Evolutionary conservation across 495 filamentous ascomycete genomes (phyloP).

Genomic region (Aspergillus nanangensis): DNA sequence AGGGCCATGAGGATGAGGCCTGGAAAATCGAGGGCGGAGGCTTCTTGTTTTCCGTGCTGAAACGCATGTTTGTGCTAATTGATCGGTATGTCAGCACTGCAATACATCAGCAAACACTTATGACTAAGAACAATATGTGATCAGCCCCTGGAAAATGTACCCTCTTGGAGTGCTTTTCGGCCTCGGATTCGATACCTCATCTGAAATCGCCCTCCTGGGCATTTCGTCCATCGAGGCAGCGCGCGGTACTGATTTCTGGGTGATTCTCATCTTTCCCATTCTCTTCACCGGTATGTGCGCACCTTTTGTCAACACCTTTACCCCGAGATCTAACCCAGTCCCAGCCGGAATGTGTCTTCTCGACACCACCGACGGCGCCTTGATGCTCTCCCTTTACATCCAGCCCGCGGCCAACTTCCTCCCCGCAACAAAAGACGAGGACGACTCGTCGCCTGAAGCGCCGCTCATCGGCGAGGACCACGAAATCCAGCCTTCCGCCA

Average conservation of each 20-base stretch:
- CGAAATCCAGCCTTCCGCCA: constrained; percentile 20
- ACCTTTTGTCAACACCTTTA: not conserved
- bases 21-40: constrained; percentile 75
- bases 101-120: too few relatives aligned
- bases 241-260: constrained; percentile 84
- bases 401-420: constrained; percentile 48
- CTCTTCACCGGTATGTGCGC: constrained; percentile 72
- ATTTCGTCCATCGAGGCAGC: constrained; percentile 83
- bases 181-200: constrained; percentile 92
- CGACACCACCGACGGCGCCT: constrained; percentile 85
- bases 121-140: not conserved
- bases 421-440: constrained; percentile 20
- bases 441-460: constrained; percentile 8
- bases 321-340: not conserved
- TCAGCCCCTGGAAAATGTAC: constrained; percentile 92
- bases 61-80: constrained; percentile 75
- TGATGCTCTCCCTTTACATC: constrained; percentile 94
- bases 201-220: constrained; percentile 86
- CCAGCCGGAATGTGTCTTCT: constrained; percentile 84
- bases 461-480: constrained; percentile 12
- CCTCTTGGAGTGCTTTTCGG: constrained; percentile 88
- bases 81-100: constrained; percentile 63
- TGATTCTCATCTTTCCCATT: constrained; percentile 88
- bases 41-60: constrained; percentile 65
- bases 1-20: constrained; percentile 49